Conservation (phyloP, 768 basidiomycete genomes). For the Leccinum boreale region DNA sequence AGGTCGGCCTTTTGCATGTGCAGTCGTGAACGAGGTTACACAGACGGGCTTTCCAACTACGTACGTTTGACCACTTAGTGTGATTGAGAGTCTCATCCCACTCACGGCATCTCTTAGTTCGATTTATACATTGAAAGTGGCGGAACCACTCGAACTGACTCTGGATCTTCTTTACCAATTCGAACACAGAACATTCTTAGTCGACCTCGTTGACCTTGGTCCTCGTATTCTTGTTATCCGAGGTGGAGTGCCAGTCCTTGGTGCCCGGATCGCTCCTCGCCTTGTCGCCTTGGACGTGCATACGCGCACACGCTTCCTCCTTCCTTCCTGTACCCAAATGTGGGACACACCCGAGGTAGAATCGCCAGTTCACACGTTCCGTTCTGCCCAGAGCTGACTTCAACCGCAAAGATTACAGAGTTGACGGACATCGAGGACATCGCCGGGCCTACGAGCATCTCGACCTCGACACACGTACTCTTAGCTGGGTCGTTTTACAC, state of each 20-base stretch:
- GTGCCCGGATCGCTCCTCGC: neutral
- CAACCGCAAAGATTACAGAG: neutral
- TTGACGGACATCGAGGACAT: neutral
- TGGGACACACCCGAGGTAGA: conserved; percentile 3
- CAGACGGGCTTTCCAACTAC: neutral
- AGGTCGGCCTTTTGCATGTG: conserved; percentile 17
- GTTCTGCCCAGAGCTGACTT: neutral
- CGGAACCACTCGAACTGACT: neutral
- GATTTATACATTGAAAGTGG: conserved; percentile 7
- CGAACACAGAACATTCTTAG: neutral
- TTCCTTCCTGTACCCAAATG: neutral
- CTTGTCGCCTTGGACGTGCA: conserved; percentile 17
- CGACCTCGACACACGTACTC: conserved; percentile 21
- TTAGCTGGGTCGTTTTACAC: conserved; percentile 5
- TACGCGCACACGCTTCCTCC: conserved; percentile 1
- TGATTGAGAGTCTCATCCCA: neutral
- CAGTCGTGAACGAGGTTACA: conserved; percentile 4
- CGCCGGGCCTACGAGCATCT: conserved; percentile 1
- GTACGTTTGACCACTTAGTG: neutral
- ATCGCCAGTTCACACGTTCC: neutral
- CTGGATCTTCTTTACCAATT: conserved; percentile 15
- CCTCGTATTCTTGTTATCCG: conserved; percentile 13
- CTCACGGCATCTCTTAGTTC: conserved; percentile 7
- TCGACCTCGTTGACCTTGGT: conserved; percentile 9
- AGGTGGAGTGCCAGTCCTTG: neutral